A percentile compares a stretch with the other conserved stretches of the same genome.
Evolutionary conservation across 129 eudicot genomes (phyloP).

Genomic region (Flaveria brownii): DNA sequence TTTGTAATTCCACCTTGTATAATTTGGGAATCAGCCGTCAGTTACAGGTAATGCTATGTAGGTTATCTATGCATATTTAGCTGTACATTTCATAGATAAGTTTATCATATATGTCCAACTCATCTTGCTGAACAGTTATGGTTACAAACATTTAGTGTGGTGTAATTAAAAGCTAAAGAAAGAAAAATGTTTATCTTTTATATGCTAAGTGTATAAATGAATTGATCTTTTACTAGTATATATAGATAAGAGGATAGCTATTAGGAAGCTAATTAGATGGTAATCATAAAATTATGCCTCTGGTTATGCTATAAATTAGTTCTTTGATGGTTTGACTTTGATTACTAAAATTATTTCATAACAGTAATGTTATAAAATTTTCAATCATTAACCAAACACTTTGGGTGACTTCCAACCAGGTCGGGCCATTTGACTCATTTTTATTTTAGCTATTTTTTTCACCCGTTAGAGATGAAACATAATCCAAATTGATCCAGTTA

Average conservation of each 20-base stretch:
- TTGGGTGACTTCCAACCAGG: neutral
- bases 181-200: too few relatives aligned
- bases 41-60: constrained; percentile 54
- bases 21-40: constrained; percentile 54
- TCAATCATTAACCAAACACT: neutral
- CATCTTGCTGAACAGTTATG: neutral
- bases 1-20: constrained; percentile 72
- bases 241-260: too few relatives aligned
- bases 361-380: neutral
- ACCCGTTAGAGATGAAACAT: neutral
- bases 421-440: neutral
- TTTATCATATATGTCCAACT: neutral
- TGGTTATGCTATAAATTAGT: too few relatives aligned
- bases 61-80: constrained; percentile 5
- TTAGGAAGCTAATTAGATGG: too few relatives aligned
- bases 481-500: neutral
- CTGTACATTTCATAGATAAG: neutral
- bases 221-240: too few relatives aligned
- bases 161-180: too few relatives aligned
- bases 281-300: too few relatives aligned
- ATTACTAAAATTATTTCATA: neutral
- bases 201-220: too few relatives aligned
- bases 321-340: neutral
- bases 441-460: neutral
- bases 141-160: too few relatives aligned